phyloP scores from a whole-genome alignment of 495 filamentous ascomycete species.

The Platismatia glauca region DNA sequence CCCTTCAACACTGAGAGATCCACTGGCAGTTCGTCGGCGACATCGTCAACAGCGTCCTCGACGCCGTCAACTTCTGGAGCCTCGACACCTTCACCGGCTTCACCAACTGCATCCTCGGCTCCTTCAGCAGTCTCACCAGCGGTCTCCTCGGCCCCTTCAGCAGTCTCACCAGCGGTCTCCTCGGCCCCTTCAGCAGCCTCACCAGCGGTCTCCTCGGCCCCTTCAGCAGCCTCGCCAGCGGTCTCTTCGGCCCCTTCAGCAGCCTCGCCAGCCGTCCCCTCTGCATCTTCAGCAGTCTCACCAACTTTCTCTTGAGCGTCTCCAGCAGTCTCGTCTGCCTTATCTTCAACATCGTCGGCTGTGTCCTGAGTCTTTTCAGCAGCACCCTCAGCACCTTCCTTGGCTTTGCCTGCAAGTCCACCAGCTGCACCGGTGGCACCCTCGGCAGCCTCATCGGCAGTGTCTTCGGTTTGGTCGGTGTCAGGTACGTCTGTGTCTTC shows the following conservation, averaged over 20 bases:
- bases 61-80: conserved; percentile 30
- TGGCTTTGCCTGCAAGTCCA: conserved; percentile 16
- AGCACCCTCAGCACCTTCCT: conserved; percentile 14
- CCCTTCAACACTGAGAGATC: conserved; percentile 62
- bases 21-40: conserved; percentile 28
- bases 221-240: conserved; percentile 20
- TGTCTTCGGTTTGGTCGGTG: conserved; percentile 1
- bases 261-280: conserved; percentile 29
- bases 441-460: conserved; percentile 25
- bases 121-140: conserved; percentile 26
- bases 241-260: conserved; percentile 14
- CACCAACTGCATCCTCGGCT: conserved; percentile 25
- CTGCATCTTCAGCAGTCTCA: conserved; percentile 31
- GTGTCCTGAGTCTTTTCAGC: conserved; percentile 23
- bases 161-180: conserved; percentile 26
- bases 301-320: conserved; percentile 20
- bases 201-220: conserved; percentile 20
- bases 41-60: conserved; percentile 28
- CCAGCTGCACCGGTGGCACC: conserved; percentile 20
- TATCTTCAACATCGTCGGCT: conserved; percentile 22
- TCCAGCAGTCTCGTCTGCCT: conserved; percentile 10
- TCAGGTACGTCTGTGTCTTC: too few relatives aligned
- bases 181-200: conserved; percentile 7
- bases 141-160: conserved; percentile 31
- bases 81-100: conserved; percentile 32